Evolutionary conservation across 192 early-diverging fungal genomes (phyloP), one percentile per base, ranked within the genome.

Genomic region (Phycomyces nitens): DNA sequence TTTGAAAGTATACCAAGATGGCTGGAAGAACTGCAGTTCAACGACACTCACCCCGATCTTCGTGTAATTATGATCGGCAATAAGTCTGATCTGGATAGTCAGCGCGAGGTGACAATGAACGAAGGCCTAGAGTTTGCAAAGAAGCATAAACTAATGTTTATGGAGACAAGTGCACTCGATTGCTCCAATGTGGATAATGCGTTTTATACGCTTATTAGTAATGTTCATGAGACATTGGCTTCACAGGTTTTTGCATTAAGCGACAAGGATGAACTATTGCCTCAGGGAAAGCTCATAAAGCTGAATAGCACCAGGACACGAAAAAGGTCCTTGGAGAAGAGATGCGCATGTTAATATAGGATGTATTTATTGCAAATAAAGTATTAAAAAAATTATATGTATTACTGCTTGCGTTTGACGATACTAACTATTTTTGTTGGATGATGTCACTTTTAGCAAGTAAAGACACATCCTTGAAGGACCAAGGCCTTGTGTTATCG

Each of bases 31-130:
- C 80, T 98, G 39, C 86, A 89, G 41, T 87, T 92, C 56, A 88
- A 93, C 63, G 93, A 97, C 69, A 89, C 91, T 26, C 93, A 93
- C 65, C 85, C 90, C 29, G 88, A 94, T 51, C 93, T 90, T n/a
- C 89, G 87, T 1, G 90, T 90, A 51, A 90, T 92, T 72, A 76
- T 96, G 16, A 89, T 96, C 62, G 94, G 92, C 40, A 95, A 95
- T 82, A 96, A 96, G 68, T 88, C 85, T 42, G 93, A 95, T 71
- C 75, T 94, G 22, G 89, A 87, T 20, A 76, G 77, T 21, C 53
- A 60, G 9, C 87, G 93, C 43, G 79, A 83, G 26, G 91, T 96
- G 18, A 81, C 91, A 9, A 72, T 80, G 10, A 90, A 93, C 50
- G 94, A 96, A 67, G 94, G 92, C 56, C 87, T 90, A 53, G 82